Percentiles rank a stretch among this genome's conserved stretches.
Conservation (phyloP, 139 green algal genomes). For the Micractinium sp. region DNA sequence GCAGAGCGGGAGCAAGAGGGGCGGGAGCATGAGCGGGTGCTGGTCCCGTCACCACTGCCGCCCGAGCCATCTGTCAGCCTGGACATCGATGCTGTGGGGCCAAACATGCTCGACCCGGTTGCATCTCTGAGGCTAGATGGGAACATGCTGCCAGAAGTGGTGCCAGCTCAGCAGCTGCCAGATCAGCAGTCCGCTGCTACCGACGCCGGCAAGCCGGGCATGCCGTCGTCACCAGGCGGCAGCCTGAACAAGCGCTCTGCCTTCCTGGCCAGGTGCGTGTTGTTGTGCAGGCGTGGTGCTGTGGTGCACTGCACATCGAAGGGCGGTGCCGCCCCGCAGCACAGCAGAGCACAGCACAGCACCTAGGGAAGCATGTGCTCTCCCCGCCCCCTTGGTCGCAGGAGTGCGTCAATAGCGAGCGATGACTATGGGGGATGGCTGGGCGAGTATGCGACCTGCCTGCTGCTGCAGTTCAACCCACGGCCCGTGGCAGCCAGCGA, state of each 20-base stretch:
- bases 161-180: background rate
- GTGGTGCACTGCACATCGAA: too few relatives aligned
- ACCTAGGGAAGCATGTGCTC: background rate
- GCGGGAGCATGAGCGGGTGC: background rate
- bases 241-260: background rate
- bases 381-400: background rate
- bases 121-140: background rate
- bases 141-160: background rate
- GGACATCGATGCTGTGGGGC: background rate
- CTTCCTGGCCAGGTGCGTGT: background rate
- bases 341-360: too few relatives aligned
- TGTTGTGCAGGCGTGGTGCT: background rate
- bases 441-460: constrained; percentile 41
- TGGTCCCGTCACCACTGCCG: background rate
- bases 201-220: too few relatives aligned
- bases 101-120: background rate
- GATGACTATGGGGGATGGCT: background rate
- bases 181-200: background rate
- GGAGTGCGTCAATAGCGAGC: background rate
- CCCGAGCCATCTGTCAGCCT: background rate
- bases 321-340: too few relatives aligned
- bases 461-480: constrained; percentile 36
- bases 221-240: too few relatives aligned
- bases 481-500: constrained; percentile 24
- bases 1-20: background rate